Conservation (phyloP, 352 stramenopile species). For the Globisporangium viniferum region DNA sequence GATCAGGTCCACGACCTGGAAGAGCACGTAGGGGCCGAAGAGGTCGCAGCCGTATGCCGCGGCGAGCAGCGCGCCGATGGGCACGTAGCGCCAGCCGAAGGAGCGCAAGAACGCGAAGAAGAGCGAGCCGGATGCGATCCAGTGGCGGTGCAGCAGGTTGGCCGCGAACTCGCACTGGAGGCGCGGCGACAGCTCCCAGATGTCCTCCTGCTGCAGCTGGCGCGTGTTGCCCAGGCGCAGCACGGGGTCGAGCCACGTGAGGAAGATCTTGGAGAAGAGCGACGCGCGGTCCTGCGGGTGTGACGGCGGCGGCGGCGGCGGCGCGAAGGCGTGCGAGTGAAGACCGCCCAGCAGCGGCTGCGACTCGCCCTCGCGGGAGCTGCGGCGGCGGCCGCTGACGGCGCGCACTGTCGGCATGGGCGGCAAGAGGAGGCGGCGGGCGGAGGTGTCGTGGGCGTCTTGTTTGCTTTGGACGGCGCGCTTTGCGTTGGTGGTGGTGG, state of each 20-base stretch:
- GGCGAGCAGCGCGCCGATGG: constrained; percentile 40
- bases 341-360: constrained; percentile 30
- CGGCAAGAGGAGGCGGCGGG: too few species aligned
- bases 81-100: constrained; percentile 44
- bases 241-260: constrained; percentile 48
- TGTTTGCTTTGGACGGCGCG: neutral
- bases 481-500: neutral
- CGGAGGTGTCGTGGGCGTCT: neutral
- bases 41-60: constrained; percentile 51
- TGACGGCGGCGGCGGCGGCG: constrained; percentile 13
- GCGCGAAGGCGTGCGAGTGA: constrained; percentile 5
- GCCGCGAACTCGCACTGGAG: constrained; percentile 43
- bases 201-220: constrained; percentile 35
- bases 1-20: constrained; percentile 50
- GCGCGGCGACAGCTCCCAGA: constrained; percentile 50
- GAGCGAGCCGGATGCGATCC: constrained; percentile 55
- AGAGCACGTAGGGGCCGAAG: constrained; percentile 60
- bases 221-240: constrained; percentile 34
- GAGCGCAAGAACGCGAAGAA: constrained; percentile 45
- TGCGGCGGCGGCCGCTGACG: neutral
- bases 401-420: neutral
- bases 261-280: constrained; percentile 33
- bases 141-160: constrained; percentile 52
- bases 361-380: constrained; percentile 9
- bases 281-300: constrained; percentile 45